Conservation (phyloP, 768 basidiomycete genomes). For the Mycena kentingensis region DNA sequence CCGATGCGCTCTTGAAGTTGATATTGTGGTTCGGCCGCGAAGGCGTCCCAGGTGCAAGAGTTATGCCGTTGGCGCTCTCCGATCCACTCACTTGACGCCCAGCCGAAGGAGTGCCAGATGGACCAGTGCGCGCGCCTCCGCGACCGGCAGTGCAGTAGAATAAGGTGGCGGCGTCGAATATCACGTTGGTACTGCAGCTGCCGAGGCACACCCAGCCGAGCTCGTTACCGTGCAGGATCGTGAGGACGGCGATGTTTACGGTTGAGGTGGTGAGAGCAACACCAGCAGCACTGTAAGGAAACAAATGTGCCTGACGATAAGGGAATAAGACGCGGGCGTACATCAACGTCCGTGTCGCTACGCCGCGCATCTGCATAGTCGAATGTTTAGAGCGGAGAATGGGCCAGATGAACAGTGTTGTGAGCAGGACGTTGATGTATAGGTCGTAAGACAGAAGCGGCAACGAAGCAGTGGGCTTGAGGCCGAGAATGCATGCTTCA, state of each 20-base stretch:
- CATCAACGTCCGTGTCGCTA: conserved; percentile 45
- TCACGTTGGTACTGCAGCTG: conserved; percentile 28
- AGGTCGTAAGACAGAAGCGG: conserved; percentile 48
- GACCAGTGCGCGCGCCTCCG: too few species aligned
- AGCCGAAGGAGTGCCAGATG: too few species aligned
- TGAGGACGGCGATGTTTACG: conserved; percentile 44
- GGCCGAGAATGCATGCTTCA: conserved; percentile 40
- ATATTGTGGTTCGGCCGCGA: too few species aligned
- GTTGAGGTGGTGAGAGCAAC: conserved; percentile 50
- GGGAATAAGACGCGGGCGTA: conserved; percentile 25
- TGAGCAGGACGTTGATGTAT: conserved; percentile 39
- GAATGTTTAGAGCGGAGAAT: conserved; percentile 36
- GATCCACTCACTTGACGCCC: too few species aligned
- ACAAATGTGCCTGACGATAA: too few species aligned
- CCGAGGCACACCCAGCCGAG: too few species aligned
- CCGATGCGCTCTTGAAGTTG: too few species aligned
- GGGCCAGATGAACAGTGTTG: conserved; percentile 48
- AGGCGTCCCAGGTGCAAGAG: too few species aligned
- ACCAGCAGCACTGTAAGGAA: conserved; percentile 39
- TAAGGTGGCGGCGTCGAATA: not conserved
- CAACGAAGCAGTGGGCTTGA: conserved; percentile 44
- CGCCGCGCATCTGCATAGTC: conserved; percentile 34
- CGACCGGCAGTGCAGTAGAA: not conserved
- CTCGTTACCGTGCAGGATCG: conserved; percentile 44
- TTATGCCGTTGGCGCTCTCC: too few species aligned